Conservation (phyloP, 768 basidiomycete genomes). For the Sporobolomyces phaffii region DNA sequence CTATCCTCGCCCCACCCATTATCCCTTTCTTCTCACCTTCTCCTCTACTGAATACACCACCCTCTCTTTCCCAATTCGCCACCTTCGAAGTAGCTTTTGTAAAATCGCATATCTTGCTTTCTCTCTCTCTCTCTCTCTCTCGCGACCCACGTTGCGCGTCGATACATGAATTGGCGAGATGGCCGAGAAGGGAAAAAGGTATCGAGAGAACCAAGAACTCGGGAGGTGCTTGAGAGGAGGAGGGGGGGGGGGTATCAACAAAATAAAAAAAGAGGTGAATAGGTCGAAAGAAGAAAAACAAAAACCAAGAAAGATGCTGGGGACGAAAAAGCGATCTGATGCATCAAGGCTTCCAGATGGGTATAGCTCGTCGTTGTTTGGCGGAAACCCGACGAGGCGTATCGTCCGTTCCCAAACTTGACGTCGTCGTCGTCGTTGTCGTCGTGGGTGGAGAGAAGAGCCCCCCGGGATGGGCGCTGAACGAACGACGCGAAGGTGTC, state of each 20-base stretch:
- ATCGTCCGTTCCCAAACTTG: neutral
- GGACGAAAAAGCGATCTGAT: neutral
- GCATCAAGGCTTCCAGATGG: conserved; percentile 6
- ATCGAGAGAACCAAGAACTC: no score
- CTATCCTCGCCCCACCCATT: neutral
- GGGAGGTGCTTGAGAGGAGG: no score
- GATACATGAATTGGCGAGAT: no score
- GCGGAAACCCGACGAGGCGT: neutral
- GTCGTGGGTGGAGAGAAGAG: no score
- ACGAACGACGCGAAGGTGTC: conserved; percentile 9
- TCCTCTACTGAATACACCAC: no score
- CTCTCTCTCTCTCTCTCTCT: neutral
- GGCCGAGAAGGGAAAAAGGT: no score
- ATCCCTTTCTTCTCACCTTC: neutral
- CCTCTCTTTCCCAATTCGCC: neutral
- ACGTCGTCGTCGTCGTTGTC: no score
- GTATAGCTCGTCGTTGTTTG: conserved; percentile 11
- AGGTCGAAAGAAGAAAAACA: no score
- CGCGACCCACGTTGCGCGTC: no score
- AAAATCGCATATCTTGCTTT: neutral
- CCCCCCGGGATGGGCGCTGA: neutral
- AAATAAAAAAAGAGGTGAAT: no score
- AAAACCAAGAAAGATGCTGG: no score
- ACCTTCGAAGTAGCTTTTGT: neutral
- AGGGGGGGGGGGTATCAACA: neutral